A percentile compares a stretch with the other conserved stretches of the same genome.
phyloP scores from a whole-genome alignment of 2,329 filamentous ascomycete species.

The Trematosphaeria pertusa region DNA sequence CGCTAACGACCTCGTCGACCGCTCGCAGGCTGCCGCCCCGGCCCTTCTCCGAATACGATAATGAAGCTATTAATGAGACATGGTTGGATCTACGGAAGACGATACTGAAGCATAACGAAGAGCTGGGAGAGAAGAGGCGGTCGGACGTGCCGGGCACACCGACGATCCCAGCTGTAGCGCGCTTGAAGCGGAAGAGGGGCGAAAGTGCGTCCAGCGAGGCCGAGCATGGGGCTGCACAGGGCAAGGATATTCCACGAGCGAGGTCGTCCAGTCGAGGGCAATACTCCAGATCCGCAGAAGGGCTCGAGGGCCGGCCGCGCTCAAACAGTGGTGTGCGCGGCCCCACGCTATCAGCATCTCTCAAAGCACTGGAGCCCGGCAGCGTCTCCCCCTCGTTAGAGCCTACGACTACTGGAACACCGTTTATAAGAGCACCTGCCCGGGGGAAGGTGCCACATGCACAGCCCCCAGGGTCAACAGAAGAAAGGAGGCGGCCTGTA shows the following conservation, averaged over 20 bases:
- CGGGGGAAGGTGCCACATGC: slow-evolving; percentile 43
- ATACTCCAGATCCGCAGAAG: slow-evolving; percentile 40
- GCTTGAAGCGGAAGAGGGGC: slow-evolving; percentile 44
- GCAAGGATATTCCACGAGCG: slow-evolving; percentile 37
- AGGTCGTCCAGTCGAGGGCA: slow-evolving; percentile 28
- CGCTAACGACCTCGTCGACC: slow-evolving; percentile 54
- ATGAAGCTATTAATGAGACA: slow-evolving; percentile 77
- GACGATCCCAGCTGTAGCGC: slow-evolving; percentile 40
- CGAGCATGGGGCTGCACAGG: slow-evolving; percentile 18
- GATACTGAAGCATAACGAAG: slow-evolving; percentile 54
- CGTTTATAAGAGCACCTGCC: slow-evolving; percentile 59
- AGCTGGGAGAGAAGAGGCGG: slow-evolving; percentile 44
- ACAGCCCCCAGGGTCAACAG: slow-evolving; percentile 29
- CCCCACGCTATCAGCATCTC: slow-evolving; percentile 32
- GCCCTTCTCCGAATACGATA: slow-evolving; percentile 81
- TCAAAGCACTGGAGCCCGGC: slow-evolving; percentile 38
- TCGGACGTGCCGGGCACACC: slow-evolving; percentile 31
- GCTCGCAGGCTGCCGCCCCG: slow-evolving; percentile 68
- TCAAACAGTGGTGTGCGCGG: slow-evolving; percentile 33
- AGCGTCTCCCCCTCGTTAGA: slow-evolving; percentile 37
- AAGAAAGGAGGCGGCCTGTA: slow-evolving; percentile 42
- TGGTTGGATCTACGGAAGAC: slow-evolving; percentile 69
- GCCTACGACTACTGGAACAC: slow-evolving; percentile 55
- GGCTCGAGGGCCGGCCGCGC: slow-evolving; percentile 25
- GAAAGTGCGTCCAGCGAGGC: slow-evolving; percentile 36